Percentiles rank a stretch among this genome's conserved stretches.
phyloP scores from a whole-genome alignment of 2,329 filamentous ascomycete genomes.

The Exophiala lecanii-corni region DNA sequence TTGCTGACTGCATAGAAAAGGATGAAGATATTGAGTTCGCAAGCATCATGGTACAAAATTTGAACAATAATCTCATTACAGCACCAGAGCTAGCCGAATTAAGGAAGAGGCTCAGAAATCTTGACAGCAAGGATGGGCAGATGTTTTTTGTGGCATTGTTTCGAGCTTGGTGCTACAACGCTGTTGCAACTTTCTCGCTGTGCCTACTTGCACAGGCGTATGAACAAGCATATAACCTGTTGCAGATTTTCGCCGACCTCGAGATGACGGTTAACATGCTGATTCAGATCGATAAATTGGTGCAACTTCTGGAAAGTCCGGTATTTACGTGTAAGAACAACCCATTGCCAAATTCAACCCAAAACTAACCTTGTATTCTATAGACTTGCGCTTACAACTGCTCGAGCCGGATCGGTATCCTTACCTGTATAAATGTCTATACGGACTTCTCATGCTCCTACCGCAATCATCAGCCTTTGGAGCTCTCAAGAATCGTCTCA shows the following conservation, averaged over 20 bases:
- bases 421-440: conserved; percentile 94
- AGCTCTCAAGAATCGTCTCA: conserved; percentile 90
- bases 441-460: conserved; percentile 95
- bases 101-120: conserved; percentile 80
- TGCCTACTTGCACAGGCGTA: conserved; percentile 95
- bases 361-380: neutral
- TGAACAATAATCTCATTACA: conserved; percentile 98
- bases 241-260: conserved; percentile 93
- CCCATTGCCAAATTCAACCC: conserved; percentile 16
- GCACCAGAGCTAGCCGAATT: conserved; percentile 90
- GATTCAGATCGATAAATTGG: conserved; percentile 97
- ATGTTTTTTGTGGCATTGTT: conserved; percentile 92
- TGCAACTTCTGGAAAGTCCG: conserved; percentile 92
- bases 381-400: conserved; percentile 88
- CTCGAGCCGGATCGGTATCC: conserved; percentile 93
- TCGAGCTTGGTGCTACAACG: conserved; percentile 96
- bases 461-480: conserved; percentile 97
- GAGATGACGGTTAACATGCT: conserved; percentile 99
- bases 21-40: conserved; percentile 98
- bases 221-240: conserved; percentile 91
- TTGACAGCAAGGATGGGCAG: conserved; percentile 93
- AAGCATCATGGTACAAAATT: conserved; percentile 98
- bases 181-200: conserved; percentile 92
- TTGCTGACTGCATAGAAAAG: conserved; percentile 94
- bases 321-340: conserved; percentile 81